A percentile compares a stretch with the other conserved stretches of the same genome.
phyloP scores from a whole-genome alignment of 2,329 filamentous ascomycete species.

The Hysterium pulicare region DNA sequence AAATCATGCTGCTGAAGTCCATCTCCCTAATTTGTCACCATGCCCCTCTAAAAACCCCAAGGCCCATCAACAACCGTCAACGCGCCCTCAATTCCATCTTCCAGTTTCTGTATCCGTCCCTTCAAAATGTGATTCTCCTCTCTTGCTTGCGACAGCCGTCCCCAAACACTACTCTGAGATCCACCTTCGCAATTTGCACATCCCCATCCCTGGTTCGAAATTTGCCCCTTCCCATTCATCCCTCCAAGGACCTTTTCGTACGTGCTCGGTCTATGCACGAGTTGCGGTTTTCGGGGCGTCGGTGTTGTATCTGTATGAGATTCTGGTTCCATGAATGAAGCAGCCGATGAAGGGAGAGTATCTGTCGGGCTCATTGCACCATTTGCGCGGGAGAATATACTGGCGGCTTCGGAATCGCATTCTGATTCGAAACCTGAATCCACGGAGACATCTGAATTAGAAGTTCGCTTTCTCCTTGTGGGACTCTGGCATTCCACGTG shows the following conservation, averaged over 20 bases:
- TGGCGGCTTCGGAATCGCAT: slow-evolving; percentile 48
- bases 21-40: too few species aligned
- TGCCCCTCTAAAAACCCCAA: slow-evolving; percentile 24
- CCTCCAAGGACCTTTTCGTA: slow-evolving; percentile 44
- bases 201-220: slow-evolving; percentile 19
- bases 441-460: slow-evolving; percentile 36
- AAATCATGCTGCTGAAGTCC: too few species aligned
- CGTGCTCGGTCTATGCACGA: slow-evolving; percentile 22
- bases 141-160: slow-evolving; percentile 47
- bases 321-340: slow-evolving; percentile 30
- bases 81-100: slow-evolving; percentile 55
- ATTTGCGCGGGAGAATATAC: slow-evolving; percentile 37
- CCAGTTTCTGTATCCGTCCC: slow-evolving; percentile 51
- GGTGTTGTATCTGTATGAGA: slow-evolving; percentile 27
- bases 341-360: slow-evolving; percentile 31
- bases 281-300: slow-evolving; percentile 30
- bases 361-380: slow-evolving; percentile 35
- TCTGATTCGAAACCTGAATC: slow-evolving; percentile 61
- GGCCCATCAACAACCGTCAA: slow-evolving; percentile 49
- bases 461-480: slow-evolving; percentile 30
- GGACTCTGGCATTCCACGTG: slow-evolving; percentile 2
- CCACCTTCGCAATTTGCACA: slow-evolving; percentile 36
- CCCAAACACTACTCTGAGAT: slow-evolving; percentile 50
- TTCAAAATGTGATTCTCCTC: slow-evolving; percentile 56
- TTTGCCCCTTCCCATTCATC: slow-evolving; percentile 19